Percentiles rank a stretch among this genome's conserved stretches.
Conservation (phyloP, 2,329 filamentous ascomycete genomes). For the Alternaria sp. region DNA sequence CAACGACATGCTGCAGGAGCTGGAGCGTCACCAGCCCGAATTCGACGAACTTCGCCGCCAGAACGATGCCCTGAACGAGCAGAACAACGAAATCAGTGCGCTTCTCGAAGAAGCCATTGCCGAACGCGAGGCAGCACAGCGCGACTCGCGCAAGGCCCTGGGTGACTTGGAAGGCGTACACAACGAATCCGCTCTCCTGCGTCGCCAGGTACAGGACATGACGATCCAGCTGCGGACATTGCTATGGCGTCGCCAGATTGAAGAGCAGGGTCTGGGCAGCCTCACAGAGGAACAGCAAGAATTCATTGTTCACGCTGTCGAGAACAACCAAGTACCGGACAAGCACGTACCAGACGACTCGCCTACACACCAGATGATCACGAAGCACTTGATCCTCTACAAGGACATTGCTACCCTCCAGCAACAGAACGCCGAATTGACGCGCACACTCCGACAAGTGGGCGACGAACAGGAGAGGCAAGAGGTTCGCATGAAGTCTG, state of each 20-base stretch:
- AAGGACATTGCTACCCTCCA: constrained; percentile 84
- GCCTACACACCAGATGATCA: constrained; percentile 87
- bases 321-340: constrained; percentile 73
- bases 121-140: constrained; percentile 79
- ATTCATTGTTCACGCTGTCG: constrained; percentile 77
- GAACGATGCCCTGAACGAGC: constrained; percentile 77
- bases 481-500: constrained; percentile 71
- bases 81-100: constrained; percentile 78
- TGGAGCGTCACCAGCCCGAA: constrained; percentile 87
- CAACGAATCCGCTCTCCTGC: constrained; percentile 77
- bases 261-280: constrained; percentile 77
- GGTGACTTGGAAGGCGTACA: constrained; percentile 68
- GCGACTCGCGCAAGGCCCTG: constrained; percentile 79
- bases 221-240: constrained; percentile 90
- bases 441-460: constrained; percentile 82
- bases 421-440: constrained; percentile 82
- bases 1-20: constrained; percentile 82
- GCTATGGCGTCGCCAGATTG: constrained; percentile 82
- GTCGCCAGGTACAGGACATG: constrained; percentile 86
- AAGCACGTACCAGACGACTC: constrained; percentile 70
- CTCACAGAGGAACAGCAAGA: constrained; percentile 74
- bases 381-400: constrained; percentile 87
- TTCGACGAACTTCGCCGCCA: constrained; percentile 85
- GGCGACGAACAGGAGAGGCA: constrained; percentile 91
- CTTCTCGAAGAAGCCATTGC: constrained; percentile 82